These are phyloP conservation scores for Cercospora sp. DNA, from an alignment of 2,329 filamentous ascomycete species.

Conservation along the genomic window DNA sequence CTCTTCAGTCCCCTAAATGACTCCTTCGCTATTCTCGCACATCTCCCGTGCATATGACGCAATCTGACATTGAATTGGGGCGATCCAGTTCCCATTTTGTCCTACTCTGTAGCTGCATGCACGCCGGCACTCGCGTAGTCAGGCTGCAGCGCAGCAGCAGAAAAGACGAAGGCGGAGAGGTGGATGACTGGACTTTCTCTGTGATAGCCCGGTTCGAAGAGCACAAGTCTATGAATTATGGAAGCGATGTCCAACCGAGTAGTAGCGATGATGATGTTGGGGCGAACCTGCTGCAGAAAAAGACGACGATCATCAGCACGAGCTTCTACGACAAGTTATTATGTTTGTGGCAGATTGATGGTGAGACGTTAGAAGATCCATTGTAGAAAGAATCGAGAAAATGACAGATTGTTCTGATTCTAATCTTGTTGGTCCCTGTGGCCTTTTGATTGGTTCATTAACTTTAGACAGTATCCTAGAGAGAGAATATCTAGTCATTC, in stretches of 20 bases:
- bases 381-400: no score
- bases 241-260: slow-evolving; percentile 65
- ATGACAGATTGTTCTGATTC: no score
- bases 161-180: background rate
- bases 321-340: slow-evolving; percentile 75
- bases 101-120: slow-evolving; percentile 90
- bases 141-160: slow-evolving; percentile 40
- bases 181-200: slow-evolving; percentile 58
- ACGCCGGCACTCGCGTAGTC: slow-evolving; percentile 74
- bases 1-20: background rate
- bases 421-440: background rate
- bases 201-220: slow-evolving; percentile 74
- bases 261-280: background rate
- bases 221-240: slow-evolving; percentile 95
- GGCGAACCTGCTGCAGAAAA: slow-evolving; percentile 21
- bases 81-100: slow-evolving; percentile 39
- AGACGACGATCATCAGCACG: slow-evolving; percentile 61
- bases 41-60: slow-evolving; percentile 7
- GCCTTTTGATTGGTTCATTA: background rate
- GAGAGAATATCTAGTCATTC: background rate
- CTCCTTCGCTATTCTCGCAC: background rate
- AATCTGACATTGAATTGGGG: slow-evolving; percentile 18
- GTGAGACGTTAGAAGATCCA: background rate
- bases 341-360: slow-evolving; percentile 60
- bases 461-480: background rate